Evolutionary conservation across 2,329 filamentous ascomycete species (phyloP).

Genomic region (Cladophialophora yegresii): DNA sequence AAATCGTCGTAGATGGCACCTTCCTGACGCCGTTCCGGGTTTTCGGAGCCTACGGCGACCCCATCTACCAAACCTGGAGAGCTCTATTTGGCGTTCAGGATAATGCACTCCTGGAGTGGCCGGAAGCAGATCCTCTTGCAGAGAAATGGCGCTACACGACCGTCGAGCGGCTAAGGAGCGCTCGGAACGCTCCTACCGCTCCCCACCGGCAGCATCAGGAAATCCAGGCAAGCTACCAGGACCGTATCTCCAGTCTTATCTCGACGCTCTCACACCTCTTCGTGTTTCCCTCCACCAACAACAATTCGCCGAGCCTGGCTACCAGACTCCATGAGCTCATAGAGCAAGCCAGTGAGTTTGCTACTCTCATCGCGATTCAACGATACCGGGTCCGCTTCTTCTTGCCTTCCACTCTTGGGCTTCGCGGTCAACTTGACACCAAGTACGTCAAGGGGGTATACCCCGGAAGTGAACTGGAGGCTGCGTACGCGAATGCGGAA

Average conservation of each 20-base stretch:
- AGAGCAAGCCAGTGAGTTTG: not conserved
- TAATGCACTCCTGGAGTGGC: not conserved
- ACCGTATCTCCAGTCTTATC: not conserved
- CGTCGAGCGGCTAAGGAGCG: not conserved
- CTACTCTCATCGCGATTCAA: not conserved
- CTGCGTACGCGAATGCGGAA: not conserved
- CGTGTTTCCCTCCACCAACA: not conserved
- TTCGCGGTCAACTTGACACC: not conserved
- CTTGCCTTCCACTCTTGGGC: not conserved
- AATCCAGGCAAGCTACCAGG: not conserved
- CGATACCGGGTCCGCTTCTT: conserved; percentile 2
- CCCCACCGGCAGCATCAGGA: not conserved
- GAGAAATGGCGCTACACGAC: conserved; percentile 4
- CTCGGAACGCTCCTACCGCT: too few species aligned
- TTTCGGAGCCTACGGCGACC: not conserved
- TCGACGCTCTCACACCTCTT: not conserved
- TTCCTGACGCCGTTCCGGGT: conserved; percentile 1
- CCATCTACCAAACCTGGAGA: not conserved
- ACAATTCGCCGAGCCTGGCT: not conserved
- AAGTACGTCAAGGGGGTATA: not conserved
- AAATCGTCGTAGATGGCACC: not conserved
- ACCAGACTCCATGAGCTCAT: not conserved
- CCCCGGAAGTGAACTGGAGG: not conserved
- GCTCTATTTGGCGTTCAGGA: not conserved
- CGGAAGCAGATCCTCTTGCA: not conserved